These are phyloP conservation scores for Boletus pseudopeckii DNA, from an alignment of 768 basidiomycete genomes.

Conservation along the genomic window DNA sequence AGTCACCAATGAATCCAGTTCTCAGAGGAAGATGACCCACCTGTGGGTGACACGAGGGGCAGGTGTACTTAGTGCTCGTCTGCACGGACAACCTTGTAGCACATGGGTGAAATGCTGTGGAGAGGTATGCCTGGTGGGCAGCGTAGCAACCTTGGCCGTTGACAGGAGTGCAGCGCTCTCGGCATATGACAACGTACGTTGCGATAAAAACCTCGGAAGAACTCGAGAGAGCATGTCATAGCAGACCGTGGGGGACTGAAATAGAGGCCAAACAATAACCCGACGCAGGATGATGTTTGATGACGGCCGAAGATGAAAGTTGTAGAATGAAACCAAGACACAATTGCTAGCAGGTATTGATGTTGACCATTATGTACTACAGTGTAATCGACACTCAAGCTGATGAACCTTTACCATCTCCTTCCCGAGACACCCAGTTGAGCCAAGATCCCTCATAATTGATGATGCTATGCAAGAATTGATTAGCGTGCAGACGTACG, in stretches of 20 bases:
- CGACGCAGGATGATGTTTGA: not conserved
- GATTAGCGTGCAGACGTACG: not conserved
- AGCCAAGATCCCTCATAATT: conserved; percentile 90
- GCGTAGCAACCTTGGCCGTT: not conserved
- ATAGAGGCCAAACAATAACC: not conserved
- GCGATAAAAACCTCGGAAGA: conserved; percentile 14
- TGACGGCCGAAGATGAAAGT: not conserved
- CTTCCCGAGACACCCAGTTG: conserved; percentile 68
- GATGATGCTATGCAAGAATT: conserved; percentile 39
- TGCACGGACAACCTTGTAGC: conserved; percentile 9
- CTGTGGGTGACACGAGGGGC: conserved; percentile 55
- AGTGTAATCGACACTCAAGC: conserved; percentile 1
- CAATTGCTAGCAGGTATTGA: not conserved
- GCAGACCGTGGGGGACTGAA: not conserved
- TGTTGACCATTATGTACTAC: conserved; percentile 6
- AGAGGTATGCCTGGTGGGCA: not conserved
- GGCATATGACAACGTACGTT: conserved; percentile 2
- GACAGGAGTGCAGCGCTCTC: conserved; percentile 2
- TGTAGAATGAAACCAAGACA: not conserved
- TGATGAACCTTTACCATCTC: conserved; percentile 35
- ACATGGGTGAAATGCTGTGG: not conserved
- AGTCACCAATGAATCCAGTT: not conserved
- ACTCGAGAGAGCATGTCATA: conserved; percentile 19
- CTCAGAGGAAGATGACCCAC: conserved; percentile 30
- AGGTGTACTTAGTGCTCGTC: conserved; percentile 43